These are phyloP conservation scores for Fraxinus velutina DNA, from an alignment of 305 asterid genomes.

Conservation along the genomic window DNA sequence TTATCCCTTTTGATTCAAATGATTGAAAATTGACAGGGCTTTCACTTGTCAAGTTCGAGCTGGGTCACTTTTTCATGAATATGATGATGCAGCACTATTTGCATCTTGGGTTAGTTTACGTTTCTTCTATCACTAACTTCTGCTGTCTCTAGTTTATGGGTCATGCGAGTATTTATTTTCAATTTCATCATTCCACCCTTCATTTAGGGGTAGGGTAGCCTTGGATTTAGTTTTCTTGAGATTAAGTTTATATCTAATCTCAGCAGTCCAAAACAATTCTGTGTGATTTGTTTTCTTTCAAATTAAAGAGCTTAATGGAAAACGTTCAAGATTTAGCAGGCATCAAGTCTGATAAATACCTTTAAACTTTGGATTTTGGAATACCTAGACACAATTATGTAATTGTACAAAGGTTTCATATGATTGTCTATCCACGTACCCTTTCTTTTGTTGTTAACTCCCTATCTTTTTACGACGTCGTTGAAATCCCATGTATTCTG, in stretches of 20 bases:
- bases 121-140: conserved; percentile 8
- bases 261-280: not conserved
- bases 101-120: conserved; percentile 84
- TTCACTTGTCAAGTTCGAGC: conserved; percentile 91
- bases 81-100: conserved; percentile 70
- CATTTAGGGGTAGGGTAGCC: not conserved
- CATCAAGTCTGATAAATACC: not conserved
- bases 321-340: not conserved
- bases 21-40: conserved; percentile 40
- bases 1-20: conserved; percentile 14
- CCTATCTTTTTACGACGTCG: not conserved
- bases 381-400: not conserved
- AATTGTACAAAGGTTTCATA: conserved; percentile 3
- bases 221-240: not conserved
- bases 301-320: not conserved
- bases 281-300: not conserved
- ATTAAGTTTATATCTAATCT: not conserved
- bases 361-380: not conserved
- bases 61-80: conserved; percentile 82
- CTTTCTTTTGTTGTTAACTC: conserved; percentile 5
- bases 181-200: not conserved
- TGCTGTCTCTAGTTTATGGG: not conserved
- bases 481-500: conserved; percentile 6
- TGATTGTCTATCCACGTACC: not conserved
- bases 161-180: not conserved